These are phyloP conservation scores for Picochlorum sp. DNA, from an alignment of 139 green algal species.

Conservation along the genomic window DNA sequence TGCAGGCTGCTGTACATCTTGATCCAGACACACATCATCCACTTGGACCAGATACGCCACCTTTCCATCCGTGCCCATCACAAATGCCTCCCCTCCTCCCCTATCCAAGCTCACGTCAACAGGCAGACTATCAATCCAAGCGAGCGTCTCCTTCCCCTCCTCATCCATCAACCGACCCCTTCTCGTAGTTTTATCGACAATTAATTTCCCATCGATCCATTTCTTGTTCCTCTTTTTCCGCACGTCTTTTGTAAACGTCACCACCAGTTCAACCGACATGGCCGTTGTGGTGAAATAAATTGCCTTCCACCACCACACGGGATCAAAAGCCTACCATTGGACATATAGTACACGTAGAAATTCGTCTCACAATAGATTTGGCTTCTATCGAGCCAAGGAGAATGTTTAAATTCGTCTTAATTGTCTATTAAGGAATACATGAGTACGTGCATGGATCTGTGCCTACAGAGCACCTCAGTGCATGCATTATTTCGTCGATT, in stretches of 20 bases:
- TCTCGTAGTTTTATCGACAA: neutral
- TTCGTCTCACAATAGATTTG: no score
- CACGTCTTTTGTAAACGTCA: slow-evolving; percentile 22
- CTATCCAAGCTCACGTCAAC: neutral
- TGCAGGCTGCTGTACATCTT: no score
- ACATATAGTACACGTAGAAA: no score
- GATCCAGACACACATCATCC: neutral
- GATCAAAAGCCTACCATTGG: no score
- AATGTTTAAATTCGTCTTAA: no score
- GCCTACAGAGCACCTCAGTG: no score
- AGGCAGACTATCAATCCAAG: neutral
- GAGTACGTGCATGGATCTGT: no score
- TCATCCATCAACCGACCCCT: neutral
- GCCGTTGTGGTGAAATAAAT: no score
- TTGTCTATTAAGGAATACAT: no score
- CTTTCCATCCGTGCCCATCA: neutral
- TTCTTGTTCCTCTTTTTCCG: slow-evolving; percentile 27
- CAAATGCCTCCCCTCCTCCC: neutral
- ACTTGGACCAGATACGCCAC: neutral
- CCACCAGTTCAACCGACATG: neutral
- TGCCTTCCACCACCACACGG: no score
- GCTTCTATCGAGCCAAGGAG: no score
- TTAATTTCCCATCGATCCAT: slow-evolving; percentile 22
- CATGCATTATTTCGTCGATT: no score
- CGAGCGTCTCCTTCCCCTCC: neutral